These are phyloP conservation scores for Chrysosporium keratinophilum DNA, from an alignment of 2,329 filamentous ascomycete species.

Conservation along the genomic window DNA sequence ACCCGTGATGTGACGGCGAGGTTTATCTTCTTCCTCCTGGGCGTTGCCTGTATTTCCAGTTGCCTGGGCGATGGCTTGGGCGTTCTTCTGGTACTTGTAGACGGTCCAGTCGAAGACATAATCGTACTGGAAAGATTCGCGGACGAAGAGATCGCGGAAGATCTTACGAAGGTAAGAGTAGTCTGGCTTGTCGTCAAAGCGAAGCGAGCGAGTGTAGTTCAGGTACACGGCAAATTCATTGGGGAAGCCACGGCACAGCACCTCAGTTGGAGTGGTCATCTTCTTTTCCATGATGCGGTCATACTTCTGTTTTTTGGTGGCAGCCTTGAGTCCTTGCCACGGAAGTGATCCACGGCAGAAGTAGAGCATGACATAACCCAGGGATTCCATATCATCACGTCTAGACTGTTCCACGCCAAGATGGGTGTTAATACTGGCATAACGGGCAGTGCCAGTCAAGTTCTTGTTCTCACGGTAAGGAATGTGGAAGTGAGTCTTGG, in stretches of 20 bases:
- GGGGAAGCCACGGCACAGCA: constrained; percentile 96
- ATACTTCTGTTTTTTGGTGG: constrained; percentile 99
- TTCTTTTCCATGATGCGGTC: constrained; percentile 99
- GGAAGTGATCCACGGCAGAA: constrained; percentile 98
- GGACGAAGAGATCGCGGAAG: constrained; percentile 98
- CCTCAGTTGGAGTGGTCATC: constrained; percentile 98
- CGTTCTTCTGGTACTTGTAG: constrained; percentile 99
- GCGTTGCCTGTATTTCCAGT: constrained; percentile 55
- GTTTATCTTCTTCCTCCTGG: constrained; percentile 66
- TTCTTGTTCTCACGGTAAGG: constrained; percentile 99
- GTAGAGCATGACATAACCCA: constrained; percentile 99
- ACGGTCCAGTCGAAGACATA: constrained; percentile 99
- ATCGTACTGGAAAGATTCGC: constrained; percentile 98
- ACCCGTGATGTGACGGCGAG: constrained; percentile 56
- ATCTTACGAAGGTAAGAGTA: constrained; percentile 99
- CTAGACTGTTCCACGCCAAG: constrained; percentile 97
- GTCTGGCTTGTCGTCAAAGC: constrained; percentile 99
- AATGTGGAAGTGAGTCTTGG: constrained; percentile 99
- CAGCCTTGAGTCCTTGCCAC: constrained; percentile 97
- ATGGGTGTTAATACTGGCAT: constrained; percentile 98
- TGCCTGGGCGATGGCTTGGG: constrained; percentile 81
- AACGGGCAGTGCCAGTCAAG: constrained; percentile 94
- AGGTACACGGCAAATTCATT: constrained; percentile 99
- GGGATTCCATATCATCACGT: constrained; percentile 97
- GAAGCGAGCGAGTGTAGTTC: constrained; percentile 96